These are phyloP conservation scores for Dissophora globulifera DNA, from an alignment of 192 early-diverging fungal species.

Conservation along the genomic window DNA sequence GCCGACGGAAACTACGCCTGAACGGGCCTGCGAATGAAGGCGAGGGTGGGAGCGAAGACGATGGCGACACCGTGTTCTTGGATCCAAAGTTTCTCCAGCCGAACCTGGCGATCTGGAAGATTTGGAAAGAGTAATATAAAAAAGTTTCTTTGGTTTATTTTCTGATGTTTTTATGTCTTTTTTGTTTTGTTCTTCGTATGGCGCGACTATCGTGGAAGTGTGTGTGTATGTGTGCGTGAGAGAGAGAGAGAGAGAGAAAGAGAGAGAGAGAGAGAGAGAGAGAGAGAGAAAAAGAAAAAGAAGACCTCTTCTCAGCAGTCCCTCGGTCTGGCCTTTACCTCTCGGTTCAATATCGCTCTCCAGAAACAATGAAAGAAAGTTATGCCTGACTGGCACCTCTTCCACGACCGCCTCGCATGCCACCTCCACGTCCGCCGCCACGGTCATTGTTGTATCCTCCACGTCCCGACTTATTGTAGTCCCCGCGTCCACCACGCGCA, in stretches of 20 bases:
- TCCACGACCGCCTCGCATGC: constrained; percentile 39
- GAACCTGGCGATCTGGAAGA: constrained; percentile 43
- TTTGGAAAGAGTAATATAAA: constrained; percentile 37
- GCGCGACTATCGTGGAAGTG: too few relatives aligned
- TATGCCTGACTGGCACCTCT: constrained; percentile 50
- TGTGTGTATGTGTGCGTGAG: too few relatives aligned
- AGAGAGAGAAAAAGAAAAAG: background rate
- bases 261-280: background rate
- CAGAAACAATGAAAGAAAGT: too few relatives aligned
- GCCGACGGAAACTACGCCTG: constrained; percentile 18
- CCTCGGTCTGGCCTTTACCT: background rate
- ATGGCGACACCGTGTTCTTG: constrained; percentile 20
- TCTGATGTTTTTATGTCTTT: constrained; percentile 9
- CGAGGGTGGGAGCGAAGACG: background rate
- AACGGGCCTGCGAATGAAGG: constrained; percentile 12
- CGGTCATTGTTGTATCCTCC: constrained; percentile 49
- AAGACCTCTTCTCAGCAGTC: too few relatives aligned
- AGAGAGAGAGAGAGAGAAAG: background rate
- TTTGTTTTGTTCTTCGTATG: constrained; percentile 24
- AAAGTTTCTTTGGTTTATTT: constrained; percentile 20
- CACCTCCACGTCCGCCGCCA: constrained; percentile 46
- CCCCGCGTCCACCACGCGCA: constrained; percentile 55
- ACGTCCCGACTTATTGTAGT: constrained; percentile 42
- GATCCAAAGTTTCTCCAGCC: constrained; percentile 28
- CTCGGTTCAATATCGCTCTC: background rate